Evolutionary conservation across 768 basidiomycete species (phyloP), one percentile per base, ranked within the genome.

Genomic region (Termitomyces sp.): DNA sequence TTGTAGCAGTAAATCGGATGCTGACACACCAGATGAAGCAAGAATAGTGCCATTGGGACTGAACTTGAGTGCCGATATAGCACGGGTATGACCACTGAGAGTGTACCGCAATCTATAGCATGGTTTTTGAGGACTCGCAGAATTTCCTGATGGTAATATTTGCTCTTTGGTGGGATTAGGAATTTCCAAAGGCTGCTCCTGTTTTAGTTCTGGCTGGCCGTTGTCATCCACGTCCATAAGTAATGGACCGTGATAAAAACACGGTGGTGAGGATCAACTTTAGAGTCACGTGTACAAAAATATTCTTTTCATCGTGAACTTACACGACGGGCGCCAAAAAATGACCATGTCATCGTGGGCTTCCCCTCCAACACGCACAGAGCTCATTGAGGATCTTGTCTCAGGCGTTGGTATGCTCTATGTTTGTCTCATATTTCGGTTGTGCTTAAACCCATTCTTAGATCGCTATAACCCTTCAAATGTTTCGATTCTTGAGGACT

Each of bases 401-500:
- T 92, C 91, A 24, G 93, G 93, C 48, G 93, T 95, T 51, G 93
- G 92, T 92, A 91, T 74, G 54, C 40, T n/a, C 55, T 50, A 12
- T 36, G 20, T 16, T 52, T 24, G 36, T 49, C 49, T 44, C 7
- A 15, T 57, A 35, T 42, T 61, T 18, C 44, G 54, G 57, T 42
- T 55, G n/a, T 33, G 60, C 60, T 55, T 56, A 54, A 35, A 54
- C 9, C 60, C 58, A 49, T 52, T 39, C 52, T 60, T 50, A 97
- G 96, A 98, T 80, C 90, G 96, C 61, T 98, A 98, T 76, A 98
- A 98, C 77, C 96, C 96, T 46, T 88, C 89, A 56, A 98, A 98
- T 73, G 87, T 96, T 61, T 81, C 86, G 40, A 91, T 95, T 66
- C 87, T 98, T 61, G 96, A 98, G 76, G 96, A 98, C 72, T 98